Percentiles rank a stretch among this genome's conserved stretches.
phyloP scores from a whole-genome alignment of 1,284 basidiomycete species.

The Anthracocystis setariae region DNA sequence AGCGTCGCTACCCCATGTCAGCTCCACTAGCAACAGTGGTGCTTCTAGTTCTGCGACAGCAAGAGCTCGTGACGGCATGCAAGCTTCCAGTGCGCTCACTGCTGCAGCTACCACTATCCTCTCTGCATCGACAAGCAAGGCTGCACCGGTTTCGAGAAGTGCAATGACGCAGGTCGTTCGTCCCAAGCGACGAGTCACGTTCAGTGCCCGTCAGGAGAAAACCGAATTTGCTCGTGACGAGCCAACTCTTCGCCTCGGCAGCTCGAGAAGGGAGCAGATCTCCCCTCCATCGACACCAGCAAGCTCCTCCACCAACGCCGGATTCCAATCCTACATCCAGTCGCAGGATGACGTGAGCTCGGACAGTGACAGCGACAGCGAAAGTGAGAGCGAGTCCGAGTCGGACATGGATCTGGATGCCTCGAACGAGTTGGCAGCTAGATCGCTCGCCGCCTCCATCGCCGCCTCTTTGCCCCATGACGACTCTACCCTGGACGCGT shows the following conservation, averaged over 20 bases:
- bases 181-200: slow-evolving; percentile 49
- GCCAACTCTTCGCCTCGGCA: slow-evolving; percentile 48
- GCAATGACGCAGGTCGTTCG: slow-evolving; percentile 44
- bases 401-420: slow-evolving; percentile 47
- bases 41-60: slow-evolving; percentile 5
- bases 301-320: slow-evolving; percentile 39
- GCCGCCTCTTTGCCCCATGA: slow-evolving; percentile 44
- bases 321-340: slow-evolving; percentile 40
- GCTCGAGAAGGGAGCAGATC: slow-evolving; percentile 36
- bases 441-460: slow-evolving; percentile 43
- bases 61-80: slow-evolving; percentile 28
- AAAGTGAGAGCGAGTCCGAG: slow-evolving; percentile 36
- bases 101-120: slow-evolving; percentile 30
- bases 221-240: slow-evolving; percentile 52
- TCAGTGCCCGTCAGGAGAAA: slow-evolving; percentile 53
- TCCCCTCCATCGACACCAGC: slow-evolving; percentile 40
- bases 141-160: slow-evolving; percentile 16
- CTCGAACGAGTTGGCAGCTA: slow-evolving; percentile 35
- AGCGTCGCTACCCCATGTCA: slow-evolving; percentile 26
- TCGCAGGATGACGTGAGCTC: slow-evolving; percentile 35
- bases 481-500: slow-evolving; percentile 37
- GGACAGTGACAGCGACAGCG: slow-evolving; percentile 42
- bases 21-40: slow-evolving; percentile 3
- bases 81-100: slow-evolving; percentile 14
- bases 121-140: slow-evolving; percentile 9